Evolutionary conservation across 2,329 filamentous ascomycete species (phyloP), one percentile per base, ranked within the genome.

Genomic region (Zarea fungicola): DNA sequence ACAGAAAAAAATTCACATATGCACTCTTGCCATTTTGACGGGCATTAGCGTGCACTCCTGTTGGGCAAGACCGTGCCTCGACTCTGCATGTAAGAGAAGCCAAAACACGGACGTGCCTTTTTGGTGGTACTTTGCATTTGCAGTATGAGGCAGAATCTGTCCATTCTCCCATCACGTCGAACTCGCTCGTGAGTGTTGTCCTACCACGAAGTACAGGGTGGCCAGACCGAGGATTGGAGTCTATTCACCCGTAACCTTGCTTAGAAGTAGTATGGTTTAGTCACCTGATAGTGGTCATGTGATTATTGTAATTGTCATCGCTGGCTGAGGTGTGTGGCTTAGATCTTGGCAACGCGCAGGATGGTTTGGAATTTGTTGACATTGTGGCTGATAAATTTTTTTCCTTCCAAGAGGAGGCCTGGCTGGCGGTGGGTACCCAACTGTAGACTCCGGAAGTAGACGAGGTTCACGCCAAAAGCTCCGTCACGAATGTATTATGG

Each of bases 371-470:
- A 48, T 41, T 48, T 35, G 36, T 36, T 40, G 35, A 21, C 9
- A 28, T n/a, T 48, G 45, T 48, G 45, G 45, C 45, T 48, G 45
- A 48, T 41, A 41, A 42, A 48, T 42, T 42, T 48, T 47, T 40
- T 32, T 22, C n/a, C 19, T 35, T 6, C 23, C 26, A 29, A 13
- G 18, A 18, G 22, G 11, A 41, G 45, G 37, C 45, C 45, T 48
- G 45, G 28, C 36, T 29, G 29, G 45, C 45, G 41, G 45, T 18
- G 11, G 14, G 16, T 37, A 6, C 16, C 16, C 22, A 25, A 14
- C 26, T 4, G 9, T 9, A 32, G 16, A 31, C 32, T 26, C 14
- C 4, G 32, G 21, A 47, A 28, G 18, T 8, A 26, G 28, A 26
- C 16, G 29, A 32, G 9, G 3, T 25, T 14, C 37, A 22, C 28